These are phyloP conservation scores for Pythium coloratum DNA, from an alignment of 352 stramenopile species.

Conservation along the genomic window DNA sequence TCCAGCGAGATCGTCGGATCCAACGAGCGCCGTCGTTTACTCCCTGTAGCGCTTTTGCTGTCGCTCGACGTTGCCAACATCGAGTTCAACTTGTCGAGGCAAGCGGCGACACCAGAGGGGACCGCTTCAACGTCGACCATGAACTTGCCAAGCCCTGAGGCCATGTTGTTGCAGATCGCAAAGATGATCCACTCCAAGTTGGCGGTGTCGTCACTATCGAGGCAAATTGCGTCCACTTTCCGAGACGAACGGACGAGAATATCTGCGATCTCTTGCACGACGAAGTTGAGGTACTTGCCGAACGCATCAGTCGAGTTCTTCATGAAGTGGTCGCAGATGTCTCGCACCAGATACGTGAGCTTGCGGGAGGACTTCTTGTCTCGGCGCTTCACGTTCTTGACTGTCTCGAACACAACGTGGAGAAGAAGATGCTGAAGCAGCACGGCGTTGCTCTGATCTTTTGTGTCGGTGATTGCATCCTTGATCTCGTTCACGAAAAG, in stretches of 20 bases:
- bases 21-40: slow-evolving; percentile 23
- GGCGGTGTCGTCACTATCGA: slow-evolving; percentile 58
- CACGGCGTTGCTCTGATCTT: slow-evolving; percentile 5
- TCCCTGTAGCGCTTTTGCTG: slow-evolving; percentile 17
- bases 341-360: slow-evolving; percentile 58
- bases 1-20: not conserved
- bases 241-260: slow-evolving; percentile 41
- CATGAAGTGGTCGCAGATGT: slow-evolving; percentile 68
- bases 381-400: slow-evolving; percentile 32
- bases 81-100: slow-evolving; percentile 72
- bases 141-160: slow-evolving; percentile 68
- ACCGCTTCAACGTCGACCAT: slow-evolving; percentile 66
- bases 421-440: slow-evolving; percentile 70
- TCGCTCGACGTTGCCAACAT: slow-evolving; percentile 39
- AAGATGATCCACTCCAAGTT: slow-evolving; percentile 81
- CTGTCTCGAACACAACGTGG: slow-evolving; percentile 67
- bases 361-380: slow-evolving; percentile 24
- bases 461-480: slow-evolving; percentile 32
- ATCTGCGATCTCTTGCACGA: slow-evolving; percentile 76
- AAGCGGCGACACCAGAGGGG: slow-evolving; percentile 50
- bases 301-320: slow-evolving; percentile 55
- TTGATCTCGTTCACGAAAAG: slow-evolving; percentile 57
- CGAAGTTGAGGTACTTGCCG: slow-evolving; percentile 77
- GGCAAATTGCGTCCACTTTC: slow-evolving; percentile 8
- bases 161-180: slow-evolving; percentile 74